Percentiles rank a stretch among this genome's conserved stretches.
Conservation (phyloP, 2,329 filamentous ascomycete species). For the Penicillium occitanis region DNA sequence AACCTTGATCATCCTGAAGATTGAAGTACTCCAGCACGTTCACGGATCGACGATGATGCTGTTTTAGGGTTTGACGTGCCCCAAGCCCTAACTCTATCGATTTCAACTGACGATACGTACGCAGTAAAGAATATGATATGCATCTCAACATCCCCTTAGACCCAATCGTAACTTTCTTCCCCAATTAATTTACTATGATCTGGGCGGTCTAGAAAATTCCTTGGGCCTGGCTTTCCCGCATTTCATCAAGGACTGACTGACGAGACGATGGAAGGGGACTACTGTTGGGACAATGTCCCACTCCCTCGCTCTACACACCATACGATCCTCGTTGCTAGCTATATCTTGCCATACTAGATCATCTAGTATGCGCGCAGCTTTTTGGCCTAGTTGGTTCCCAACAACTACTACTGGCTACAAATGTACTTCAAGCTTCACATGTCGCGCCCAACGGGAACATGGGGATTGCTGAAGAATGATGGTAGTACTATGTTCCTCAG, state of each 20-base stretch:
- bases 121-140: background rate
- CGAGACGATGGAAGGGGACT: background rate
- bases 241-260: background rate
- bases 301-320: too few species aligned
- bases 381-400: too few species aligned
- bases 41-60: background rate
- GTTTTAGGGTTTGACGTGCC: constrained; percentile 3
- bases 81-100: constrained; percentile 13
- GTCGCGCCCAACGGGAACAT: background rate
- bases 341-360: too few species aligned
- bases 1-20: background rate
- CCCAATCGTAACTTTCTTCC: background rate
- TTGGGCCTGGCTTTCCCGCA: background rate
- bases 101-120: background rate
- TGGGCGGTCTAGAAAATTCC: constrained; percentile 2
- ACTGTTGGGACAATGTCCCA: background rate
- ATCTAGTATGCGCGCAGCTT: too few species aligned
- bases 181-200: background rate
- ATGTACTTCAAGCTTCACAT: background rate
- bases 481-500: background rate
- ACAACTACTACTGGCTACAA: background rate
- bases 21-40: background rate
- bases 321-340: too few species aligned
- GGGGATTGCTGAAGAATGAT: background rate
- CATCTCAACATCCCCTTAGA: background rate